Conservation (phyloP, 257 asterid species). For the Coffea eugenioides region DNA sequence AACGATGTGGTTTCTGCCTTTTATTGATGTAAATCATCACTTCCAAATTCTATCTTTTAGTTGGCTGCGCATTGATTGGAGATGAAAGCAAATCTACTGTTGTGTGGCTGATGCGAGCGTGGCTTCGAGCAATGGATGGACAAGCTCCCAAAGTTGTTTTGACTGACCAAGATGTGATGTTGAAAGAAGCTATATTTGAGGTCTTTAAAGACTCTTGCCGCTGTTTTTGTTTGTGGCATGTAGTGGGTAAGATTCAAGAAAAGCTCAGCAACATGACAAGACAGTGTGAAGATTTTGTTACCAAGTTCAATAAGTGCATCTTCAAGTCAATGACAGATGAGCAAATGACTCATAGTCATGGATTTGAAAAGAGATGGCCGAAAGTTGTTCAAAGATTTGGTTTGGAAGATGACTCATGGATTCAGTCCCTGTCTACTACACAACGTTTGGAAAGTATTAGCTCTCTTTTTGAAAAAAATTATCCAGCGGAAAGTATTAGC, state of each 20-base stretch:
- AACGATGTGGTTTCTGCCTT: slow-evolving; percentile 52
- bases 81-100: slow-evolving; percentile 44
- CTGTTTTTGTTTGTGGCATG: slow-evolving; percentile 51
- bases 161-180: slow-evolving; percentile 44
- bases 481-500: no score
- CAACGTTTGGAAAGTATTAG: no score
- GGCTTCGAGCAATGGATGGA: slow-evolving; percentile 49
- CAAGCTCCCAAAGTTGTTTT: slow-evolving; percentile 53
- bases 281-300: slow-evolving; percentile 32
- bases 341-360: background rate
- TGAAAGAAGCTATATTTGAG: slow-evolving; percentile 45
- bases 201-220: slow-evolving; percentile 48
- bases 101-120: slow-evolving; percentile 49
- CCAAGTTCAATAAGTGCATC: slow-evolving; percentile 43
- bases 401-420: slow-evolving; percentile 41
- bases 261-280: slow-evolving; percentile 41
- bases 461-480: no score
- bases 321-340: slow-evolving; percentile 45
- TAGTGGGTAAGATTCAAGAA: slow-evolving; percentile 43
- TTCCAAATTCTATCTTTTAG: slow-evolving; percentile 30
- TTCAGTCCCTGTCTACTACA: slow-evolving; percentile 14
- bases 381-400: slow-evolving; percentile 41
- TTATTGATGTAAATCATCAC: slow-evolving; percentile 54
- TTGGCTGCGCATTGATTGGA: slow-evolving; percentile 47
- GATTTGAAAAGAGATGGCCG: slow-evolving; percentile 46